These are phyloP conservation scores for Colletotrichum sp. DNA, from an alignment of 2,329 filamentous ascomycete genomes.

Conservation along the genomic window DNA sequence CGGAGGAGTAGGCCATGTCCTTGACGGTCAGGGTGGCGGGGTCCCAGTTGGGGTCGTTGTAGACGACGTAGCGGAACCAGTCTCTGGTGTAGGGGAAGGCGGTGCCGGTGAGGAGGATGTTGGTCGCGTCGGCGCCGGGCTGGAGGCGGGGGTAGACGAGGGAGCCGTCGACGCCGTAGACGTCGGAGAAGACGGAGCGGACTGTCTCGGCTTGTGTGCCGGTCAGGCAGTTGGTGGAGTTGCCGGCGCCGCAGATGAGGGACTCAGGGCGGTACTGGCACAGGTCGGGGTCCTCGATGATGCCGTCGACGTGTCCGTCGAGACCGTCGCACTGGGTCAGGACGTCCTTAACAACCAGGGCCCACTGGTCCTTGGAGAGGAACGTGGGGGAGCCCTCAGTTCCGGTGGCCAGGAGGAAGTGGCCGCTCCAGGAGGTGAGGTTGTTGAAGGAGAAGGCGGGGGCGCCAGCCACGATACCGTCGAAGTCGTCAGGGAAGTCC, in stretches of 20 bases:
- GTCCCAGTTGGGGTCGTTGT: slow-evolving; percentile 42
- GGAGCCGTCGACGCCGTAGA: slow-evolving; percentile 33
- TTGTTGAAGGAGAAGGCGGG: slow-evolving; percentile 46
- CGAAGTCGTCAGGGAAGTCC: slow-evolving; percentile 53
- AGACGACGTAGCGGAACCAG: slow-evolving; percentile 45
- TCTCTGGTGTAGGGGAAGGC: slow-evolving; percentile 31
- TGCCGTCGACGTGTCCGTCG: slow-evolving; percentile 27
- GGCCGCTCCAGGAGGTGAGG: slow-evolving; percentile 33
- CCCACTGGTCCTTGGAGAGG: slow-evolving; percentile 35
- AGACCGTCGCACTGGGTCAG: slow-evolving; percentile 31
- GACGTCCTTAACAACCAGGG: slow-evolving; percentile 20
- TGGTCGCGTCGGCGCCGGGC: slow-evolving; percentile 55
- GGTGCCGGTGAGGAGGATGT: slow-evolving; percentile 37
- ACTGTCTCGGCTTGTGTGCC: slow-evolving; percentile 40
- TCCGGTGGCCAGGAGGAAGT: slow-evolving; percentile 42
- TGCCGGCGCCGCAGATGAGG: slow-evolving; percentile 40
- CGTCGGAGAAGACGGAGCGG: slow-evolving; percentile 34
- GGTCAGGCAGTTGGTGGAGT: slow-evolving; percentile 1
- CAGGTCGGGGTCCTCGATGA: slow-evolving; percentile 21
- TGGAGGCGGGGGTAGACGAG: slow-evolving; percentile 49
- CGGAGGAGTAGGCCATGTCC: slow-evolving; percentile 40
- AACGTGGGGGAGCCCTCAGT: slow-evolving; percentile 39
- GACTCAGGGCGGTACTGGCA: slow-evolving; percentile 42
- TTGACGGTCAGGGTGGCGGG: slow-evolving; percentile 33
- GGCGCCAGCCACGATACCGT: slow-evolving; percentile 44